phyloP scores from a whole-genome alignment of 345 rosid species.

The Geranium rotundifolium region DNA sequence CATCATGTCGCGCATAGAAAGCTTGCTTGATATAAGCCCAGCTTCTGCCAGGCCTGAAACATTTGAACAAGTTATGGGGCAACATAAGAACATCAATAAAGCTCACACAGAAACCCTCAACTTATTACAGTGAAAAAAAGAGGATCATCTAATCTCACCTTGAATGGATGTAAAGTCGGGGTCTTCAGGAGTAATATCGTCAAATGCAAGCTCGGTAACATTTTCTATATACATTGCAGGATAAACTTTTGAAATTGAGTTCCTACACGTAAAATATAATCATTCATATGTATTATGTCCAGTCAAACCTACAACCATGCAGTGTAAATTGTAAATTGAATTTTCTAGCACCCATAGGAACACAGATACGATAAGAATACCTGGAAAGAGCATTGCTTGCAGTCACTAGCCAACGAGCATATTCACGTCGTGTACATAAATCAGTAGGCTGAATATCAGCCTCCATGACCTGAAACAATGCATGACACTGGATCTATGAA shows the following conservation, averaged over 20 bases:
- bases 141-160: slow-evolving; percentile 34
- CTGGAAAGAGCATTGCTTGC: slow-evolving; percentile 78
- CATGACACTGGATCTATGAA: slow-evolving; percentile 5
- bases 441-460: slow-evolving; percentile 57
- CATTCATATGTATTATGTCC: slow-evolving; percentile 1
- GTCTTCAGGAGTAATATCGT: slow-evolving; percentile 71
- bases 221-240: slow-evolving; percentile 94
- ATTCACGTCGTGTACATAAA: slow-evolving; percentile 84
- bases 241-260: slow-evolving; percentile 65
- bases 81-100: too few relatives aligned
- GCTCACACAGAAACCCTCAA: too few relatives aligned
- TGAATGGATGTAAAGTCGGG: slow-evolving; percentile 91
- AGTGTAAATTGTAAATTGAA: slow-evolving; percentile 4
- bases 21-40: slow-evolving; percentile 88
- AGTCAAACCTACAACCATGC: neutral
- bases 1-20: slow-evolving; percentile 53
- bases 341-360: slow-evolving; percentile 9
- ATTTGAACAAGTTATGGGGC: slow-evolving; percentile 12
- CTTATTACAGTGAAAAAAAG: too few relatives aligned
- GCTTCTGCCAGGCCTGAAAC: slow-evolving; percentile 93
- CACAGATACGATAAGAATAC: slow-evolving; percentile 28
- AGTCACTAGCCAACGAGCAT: slow-evolving; percentile 87
- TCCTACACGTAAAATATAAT: slow-evolving; percentile 38
- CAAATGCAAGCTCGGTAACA: slow-evolving; percentile 85
- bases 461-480: slow-evolving; percentile 62